Conservation (phyloP, 352 stramenopile genomes). For the Pythium phragmitis region DNA sequence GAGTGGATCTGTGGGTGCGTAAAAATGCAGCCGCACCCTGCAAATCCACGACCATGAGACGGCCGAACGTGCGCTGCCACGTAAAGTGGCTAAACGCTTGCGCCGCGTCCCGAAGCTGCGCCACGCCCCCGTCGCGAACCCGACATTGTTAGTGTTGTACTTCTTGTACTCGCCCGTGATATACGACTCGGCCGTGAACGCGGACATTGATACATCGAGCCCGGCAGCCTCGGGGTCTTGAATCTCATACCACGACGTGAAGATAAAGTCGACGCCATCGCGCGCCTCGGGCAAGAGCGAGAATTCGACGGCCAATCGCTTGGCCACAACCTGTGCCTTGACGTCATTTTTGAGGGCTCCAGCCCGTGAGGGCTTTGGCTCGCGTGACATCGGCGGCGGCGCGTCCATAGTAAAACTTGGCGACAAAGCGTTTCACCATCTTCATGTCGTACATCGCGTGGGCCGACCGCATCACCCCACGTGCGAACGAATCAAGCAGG, state of each 20-base stretch:
- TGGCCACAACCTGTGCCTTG: conserved; percentile 39
- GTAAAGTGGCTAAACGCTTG: conserved; percentile 50
- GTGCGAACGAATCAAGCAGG: conserved; percentile 32
- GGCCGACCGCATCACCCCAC: conserved; percentile 35
- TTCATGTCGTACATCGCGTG: conserved; percentile 39
- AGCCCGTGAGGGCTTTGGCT: neutral
- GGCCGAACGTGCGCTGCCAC: conserved; percentile 34
- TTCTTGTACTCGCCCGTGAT: conserved; percentile 42
- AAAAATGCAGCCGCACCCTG: conserved; percentile 43
- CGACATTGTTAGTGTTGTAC: conserved; percentile 48
- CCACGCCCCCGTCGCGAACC: conserved; percentile 8
- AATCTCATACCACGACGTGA: conserved; percentile 11
- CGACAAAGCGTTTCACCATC: conserved; percentile 31
- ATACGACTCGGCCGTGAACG: conserved; percentile 42
- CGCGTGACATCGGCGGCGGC: neutral
- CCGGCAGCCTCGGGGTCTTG: conserved; percentile 9
- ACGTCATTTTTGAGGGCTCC: conserved; percentile 34
- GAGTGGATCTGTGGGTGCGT: conserved; percentile 51
- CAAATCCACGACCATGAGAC: conserved; percentile 42
- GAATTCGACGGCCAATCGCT: conserved; percentile 23
- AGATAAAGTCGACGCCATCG: conserved; percentile 42
- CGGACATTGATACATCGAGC: conserved; percentile 19
- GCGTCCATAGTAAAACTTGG: conserved; percentile 39
- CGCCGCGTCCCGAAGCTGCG: conserved; percentile 21
- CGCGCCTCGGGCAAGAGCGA: conserved; percentile 21